These are phyloP conservation scores for Rosellinia necatrix DNA, from an alignment of 2,329 filamentous ascomycete genomes.

Conservation along the genomic window DNA sequence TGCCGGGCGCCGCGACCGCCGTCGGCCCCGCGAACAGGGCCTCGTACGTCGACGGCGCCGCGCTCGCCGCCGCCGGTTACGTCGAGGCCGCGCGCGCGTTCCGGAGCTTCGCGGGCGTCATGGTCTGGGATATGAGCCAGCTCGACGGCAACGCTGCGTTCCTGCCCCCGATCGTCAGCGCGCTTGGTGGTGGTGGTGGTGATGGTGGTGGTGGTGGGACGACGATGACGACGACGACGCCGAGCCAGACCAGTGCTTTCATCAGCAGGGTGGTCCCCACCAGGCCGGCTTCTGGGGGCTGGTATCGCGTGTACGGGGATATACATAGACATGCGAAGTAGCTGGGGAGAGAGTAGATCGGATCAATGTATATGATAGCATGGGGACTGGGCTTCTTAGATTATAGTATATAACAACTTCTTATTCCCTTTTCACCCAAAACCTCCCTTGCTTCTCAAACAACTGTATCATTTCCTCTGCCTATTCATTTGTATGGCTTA, in stretches of 20 bases:
- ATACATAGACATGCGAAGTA: neutral
- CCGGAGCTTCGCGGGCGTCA: conserved; percentile 66
- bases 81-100: conserved; percentile 59
- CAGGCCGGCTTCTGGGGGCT: neutral
- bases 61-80: conserved; percentile 54
- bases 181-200: neutral
- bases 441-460: neutral
- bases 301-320: neutral
- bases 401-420: neutral
- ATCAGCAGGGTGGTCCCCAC: too few species aligned
- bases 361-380: neutral
- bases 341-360: neutral
- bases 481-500: neutral
- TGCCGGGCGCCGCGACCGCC: conserved; percentile 59
- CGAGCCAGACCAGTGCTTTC: too few species aligned
- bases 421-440: neutral
- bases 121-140: conserved; percentile 72
- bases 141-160: conserved; percentile 62
- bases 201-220: too few species aligned
- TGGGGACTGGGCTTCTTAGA: neutral
- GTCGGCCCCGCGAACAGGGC: conserved; percentile 48
- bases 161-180: conserved; percentile 47
- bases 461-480: neutral
- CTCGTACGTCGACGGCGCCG: conserved; percentile 51
- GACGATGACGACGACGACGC: too few species aligned